phyloP scores from a whole-genome alignment of 2,329 filamentous ascomycete genomes.

The Ceratocystis cacaofunesta region DNA sequence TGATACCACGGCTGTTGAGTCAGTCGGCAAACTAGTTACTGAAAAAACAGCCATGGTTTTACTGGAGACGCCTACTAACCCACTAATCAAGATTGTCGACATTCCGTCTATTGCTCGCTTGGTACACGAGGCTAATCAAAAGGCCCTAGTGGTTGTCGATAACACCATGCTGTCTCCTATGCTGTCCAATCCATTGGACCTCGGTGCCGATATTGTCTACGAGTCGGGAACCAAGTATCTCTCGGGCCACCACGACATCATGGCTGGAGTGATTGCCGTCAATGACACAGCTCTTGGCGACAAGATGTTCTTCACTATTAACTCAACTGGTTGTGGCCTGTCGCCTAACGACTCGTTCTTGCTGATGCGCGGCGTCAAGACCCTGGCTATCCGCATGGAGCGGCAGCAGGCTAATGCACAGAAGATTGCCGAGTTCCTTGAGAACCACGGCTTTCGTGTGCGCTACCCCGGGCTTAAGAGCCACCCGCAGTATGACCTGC shows the following conservation, averaged over 20 bases:
- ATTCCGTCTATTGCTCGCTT: slow-evolving; percentile 63
- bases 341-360: slow-evolving; percentile 94
- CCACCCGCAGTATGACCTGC: slow-evolving; percentile 90
- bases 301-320: slow-evolving; percentile 92
- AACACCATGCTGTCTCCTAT: slow-evolving; percentile 98
- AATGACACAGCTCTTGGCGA: slow-evolving; percentile 73
- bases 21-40: slow-evolving; percentile 52
- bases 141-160: slow-evolving; percentile 78
- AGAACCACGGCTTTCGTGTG: slow-evolving; percentile 81
- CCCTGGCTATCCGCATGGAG: slow-evolving; percentile 93
- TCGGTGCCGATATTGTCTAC: slow-evolving; percentile 92
- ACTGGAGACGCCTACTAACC: slow-evolving; percentile 92
- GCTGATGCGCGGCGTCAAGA: slow-evolving; percentile 90
- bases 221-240: slow-evolving; percentile 97
- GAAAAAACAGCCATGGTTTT: slow-evolving; percentile 88
- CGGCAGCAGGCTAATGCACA: slow-evolving; percentile 92
- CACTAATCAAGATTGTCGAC: slow-evolving; percentile 94
- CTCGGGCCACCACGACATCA: slow-evolving; percentile 95
- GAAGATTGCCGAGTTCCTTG: slow-evolving; percentile 80
- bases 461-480: slow-evolving; percentile 88
- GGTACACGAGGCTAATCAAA: slow-evolving; percentile 62
- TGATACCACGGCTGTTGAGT: slow-evolving; percentile 69
- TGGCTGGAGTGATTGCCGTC: slow-evolving; percentile 91
- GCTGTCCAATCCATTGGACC: slow-evolving; percentile 81
- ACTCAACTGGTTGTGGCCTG: slow-evolving; percentile 84